A percentile compares a stretch with the other conserved stretches of the same genome.
Conservation (phyloP, 768 basidiomycete species). For the Boletales sp. region DNA sequence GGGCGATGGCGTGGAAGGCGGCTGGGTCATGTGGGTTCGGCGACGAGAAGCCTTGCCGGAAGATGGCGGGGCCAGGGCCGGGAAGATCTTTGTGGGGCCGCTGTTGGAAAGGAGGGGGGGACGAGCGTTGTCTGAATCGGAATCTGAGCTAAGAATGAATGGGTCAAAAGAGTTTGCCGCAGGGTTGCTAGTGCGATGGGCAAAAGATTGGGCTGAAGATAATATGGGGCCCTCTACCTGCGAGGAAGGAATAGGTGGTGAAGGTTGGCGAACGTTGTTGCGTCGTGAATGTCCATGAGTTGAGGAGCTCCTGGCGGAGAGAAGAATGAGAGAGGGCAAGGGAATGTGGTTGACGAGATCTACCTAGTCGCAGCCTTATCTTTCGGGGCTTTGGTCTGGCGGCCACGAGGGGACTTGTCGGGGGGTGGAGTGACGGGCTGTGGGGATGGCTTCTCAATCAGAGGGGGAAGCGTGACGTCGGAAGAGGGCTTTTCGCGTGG, state of each 20-base stretch:
- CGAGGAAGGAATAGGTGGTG: slow-evolving; percentile 57
- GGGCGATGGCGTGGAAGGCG: slow-evolving; percentile 36
- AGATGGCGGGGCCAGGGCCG: slow-evolving; percentile 43
- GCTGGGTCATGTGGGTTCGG: slow-evolving; percentile 39
- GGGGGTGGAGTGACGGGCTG: slow-evolving; percentile 16
- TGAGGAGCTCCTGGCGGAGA: slow-evolving; percentile 42
- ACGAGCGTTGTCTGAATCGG: slow-evolving; percentile 37
- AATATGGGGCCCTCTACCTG: slow-evolving; percentile 57
- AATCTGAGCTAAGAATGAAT: slow-evolving; percentile 47
- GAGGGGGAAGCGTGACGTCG: slow-evolving; percentile 32
- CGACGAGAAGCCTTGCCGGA: slow-evolving; percentile 59
- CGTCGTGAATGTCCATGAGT: slow-evolving; percentile 42
- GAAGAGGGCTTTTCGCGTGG: slow-evolving; percentile 23
- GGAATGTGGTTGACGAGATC: slow-evolving; percentile 5
- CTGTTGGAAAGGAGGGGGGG: slow-evolving; percentile 27
- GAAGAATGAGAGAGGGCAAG: slow-evolving; percentile 4
- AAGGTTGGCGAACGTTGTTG: slow-evolving; percentile 58
- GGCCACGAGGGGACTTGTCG: slow-evolving; percentile 31
- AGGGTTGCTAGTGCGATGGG: slow-evolving; percentile 30
- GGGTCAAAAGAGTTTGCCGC: slow-evolving; percentile 42
- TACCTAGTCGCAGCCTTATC: slow-evolving; percentile 45
- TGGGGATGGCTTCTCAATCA: slow-evolving; percentile 25
- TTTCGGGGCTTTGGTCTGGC: slow-evolving; percentile 37
- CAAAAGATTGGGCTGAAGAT: slow-evolving; percentile 21
- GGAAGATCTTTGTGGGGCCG: slow-evolving; percentile 30